Evolutionary conservation across 805 yeast species (phyloP), one percentile per base, ranked within the genome.

Genomic region (Tetrapisispora arboricola): DNA sequence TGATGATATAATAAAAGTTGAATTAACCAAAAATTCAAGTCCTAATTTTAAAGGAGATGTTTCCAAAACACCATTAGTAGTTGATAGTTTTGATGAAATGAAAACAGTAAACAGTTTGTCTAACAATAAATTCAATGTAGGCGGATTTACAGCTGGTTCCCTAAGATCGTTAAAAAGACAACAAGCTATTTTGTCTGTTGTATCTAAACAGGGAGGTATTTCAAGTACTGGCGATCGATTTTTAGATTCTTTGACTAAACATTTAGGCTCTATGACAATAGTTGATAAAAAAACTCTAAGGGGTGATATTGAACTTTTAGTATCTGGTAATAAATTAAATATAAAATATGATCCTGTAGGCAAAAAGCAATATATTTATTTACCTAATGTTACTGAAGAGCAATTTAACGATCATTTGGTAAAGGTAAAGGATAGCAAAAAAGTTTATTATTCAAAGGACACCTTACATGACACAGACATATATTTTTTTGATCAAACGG

Each of bases 211-310:
- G 22, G 66, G 66, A 13, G 81, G 80, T 13, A 71, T 73, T 3
- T 48, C 67, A 5, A 64, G 65, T 21, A 61, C 72, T 1, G 70
- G 73, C n/a, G 53, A 49, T 13, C 60, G 54, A 9, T 60, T 78
- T 27, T 53, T 64, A 29, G 64, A 61, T 9, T 56, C 51, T 5
- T 48, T 78, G 1, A 66, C 75, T n/a, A 65, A 61, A 3, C 49
- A 46, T 15, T 47, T 72, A 46, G 70, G 69, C 0, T 64, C 72
- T 12, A 57, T 57, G 1, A 64, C 62, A 3, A 38, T 52, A 9
- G 36, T 77, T 15, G 88, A 81, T 48, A 68, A 73, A 26, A 70
- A 68, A 39, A 81, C 88, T 0, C 50, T 74, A 11, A 50, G 54
- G 6, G 66, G 70, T 6, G 80, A 75, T 46, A 61, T 73, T 0